Base-by-base conservation (phyloP, 1,284 basidiomycete species). In the Puccinia polysora region DNA sequence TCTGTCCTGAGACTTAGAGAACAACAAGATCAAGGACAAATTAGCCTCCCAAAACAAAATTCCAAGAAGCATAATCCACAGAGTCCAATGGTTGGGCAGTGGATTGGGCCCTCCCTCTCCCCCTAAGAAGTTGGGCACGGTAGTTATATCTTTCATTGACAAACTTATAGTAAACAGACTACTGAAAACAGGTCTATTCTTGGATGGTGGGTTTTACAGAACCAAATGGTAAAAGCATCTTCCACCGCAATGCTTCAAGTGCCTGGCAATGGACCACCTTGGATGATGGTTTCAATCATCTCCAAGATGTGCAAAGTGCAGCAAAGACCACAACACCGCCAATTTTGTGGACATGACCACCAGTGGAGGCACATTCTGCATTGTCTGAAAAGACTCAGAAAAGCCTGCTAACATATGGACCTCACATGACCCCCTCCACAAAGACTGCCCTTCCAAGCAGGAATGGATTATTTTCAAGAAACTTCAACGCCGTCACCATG, bases 221-320 rank as follows among this genome's bases (percentile, higher is more conserved):
- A 18, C 28, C 18, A 30, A 40, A 12, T 4, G 40, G 2, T 60
- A 40, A 8, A 60, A 40, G 14, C 14, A 14, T 10, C n/a, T 25
- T 4, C 36, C 36, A 5, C 58, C 36, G 18, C 58, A 60, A 43
- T 60, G 58, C 20, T 60, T 60, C 23, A 60, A 45, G 20, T 60
- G 58, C 20, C 18, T 40, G 58, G 2, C 2, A 20, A 60, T 60
- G 58, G 58, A 30, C 2, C 58, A 60, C 20, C 43, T 40, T 28
- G 23, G 58, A 1, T 15, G 18, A 6, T 40, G 34, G 36, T 60
- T 20, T 18, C 40, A 38, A 1, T 2, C 14, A 28, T 4, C 18
- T 4, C 10, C 34, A 3, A 38, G 20, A 40, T 60, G 58, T 30
- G 20, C 7, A 3, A 43, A 40, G 23, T 60, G 58, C 18, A 20